Conservation (phyloP, 805 yeast species). For the Candida koratica region DNA sequence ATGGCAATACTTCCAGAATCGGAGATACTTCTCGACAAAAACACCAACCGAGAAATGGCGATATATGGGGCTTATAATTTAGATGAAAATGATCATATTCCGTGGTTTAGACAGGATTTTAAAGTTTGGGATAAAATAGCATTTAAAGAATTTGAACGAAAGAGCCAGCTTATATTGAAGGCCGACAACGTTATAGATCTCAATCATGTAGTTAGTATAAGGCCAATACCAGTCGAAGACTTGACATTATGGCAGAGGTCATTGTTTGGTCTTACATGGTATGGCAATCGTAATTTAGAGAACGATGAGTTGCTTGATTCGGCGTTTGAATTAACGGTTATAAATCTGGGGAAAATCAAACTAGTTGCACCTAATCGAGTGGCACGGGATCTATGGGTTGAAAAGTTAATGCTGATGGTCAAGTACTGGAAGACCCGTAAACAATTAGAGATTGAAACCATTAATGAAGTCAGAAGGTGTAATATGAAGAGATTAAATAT, state of each 20-base stretch:
- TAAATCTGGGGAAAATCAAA: slow-evolving; percentile 43
- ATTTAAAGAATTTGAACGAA: slow-evolving; percentile 60
- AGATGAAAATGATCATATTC: slow-evolving; percentile 48
- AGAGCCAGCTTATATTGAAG: slow-evolving; percentile 49
- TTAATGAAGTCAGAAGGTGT: slow-evolving; percentile 33
- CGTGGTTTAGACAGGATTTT: slow-evolving; percentile 48
- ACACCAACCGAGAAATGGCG: slow-evolving; percentile 24
- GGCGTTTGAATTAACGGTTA: slow-evolving; percentile 49
- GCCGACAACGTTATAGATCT: slow-evolving; percentile 65
- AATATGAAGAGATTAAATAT: slow-evolving; percentile 49
- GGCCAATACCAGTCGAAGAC: slow-evolving; percentile 23
- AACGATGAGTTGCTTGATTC: slow-evolving; percentile 39
- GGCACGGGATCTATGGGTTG: slow-evolving; percentile 66
- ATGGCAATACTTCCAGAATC: slow-evolving; percentile 58
- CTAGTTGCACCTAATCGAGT: slow-evolving; percentile 52
- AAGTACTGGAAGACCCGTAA: slow-evolving; percentile 58
- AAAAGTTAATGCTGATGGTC: slow-evolving; percentile 38
- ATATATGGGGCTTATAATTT: slow-evolving; percentile 54
- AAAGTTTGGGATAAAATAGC: slow-evolving; percentile 60
- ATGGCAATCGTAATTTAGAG: slow-evolving; percentile 21
- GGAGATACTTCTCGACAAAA: too few relatives aligned
- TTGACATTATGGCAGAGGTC: slow-evolving; percentile 24
- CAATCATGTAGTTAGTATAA: slow-evolving; percentile 41
- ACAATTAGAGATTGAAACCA: slow-evolving; percentile 35
- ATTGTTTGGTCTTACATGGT: slow-evolving; percentile 29